Evolutionary conservation across 331 rosid genomes (phyloP), one percentile per base, ranked within the genome.

Genomic region (Acacia concinna): DNA sequence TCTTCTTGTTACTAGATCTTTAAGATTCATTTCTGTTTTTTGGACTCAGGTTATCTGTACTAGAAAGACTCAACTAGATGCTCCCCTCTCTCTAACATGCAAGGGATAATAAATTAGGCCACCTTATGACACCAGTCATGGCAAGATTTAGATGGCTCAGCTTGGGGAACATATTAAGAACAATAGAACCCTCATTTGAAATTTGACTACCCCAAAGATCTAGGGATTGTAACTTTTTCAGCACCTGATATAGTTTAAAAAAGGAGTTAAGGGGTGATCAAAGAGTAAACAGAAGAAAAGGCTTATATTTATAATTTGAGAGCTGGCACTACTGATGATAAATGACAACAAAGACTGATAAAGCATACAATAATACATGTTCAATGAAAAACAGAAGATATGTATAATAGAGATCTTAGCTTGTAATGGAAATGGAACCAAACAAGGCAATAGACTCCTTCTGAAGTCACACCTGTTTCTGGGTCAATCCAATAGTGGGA

Each of bases 131-230:
- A 54, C 71, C 82, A 28, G 99, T 91, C 99, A 97, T 93, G 77
- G 96, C 91, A 78, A 95, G 84, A 88, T 87, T 95, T 76, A 95
- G 85, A 89, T 83, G 87, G 79, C 86, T 90, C 89, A 95, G 72
- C 84, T 83, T 86, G 43, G 94, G 88, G 79, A 93, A 91, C 67
- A 28, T 74, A 77, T 51, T 90, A 69, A 95, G 88, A 75, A 91
- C 74, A 77, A 82, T 63, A 76, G 91, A 90, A 75, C 97, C 96
- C 44, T 80, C 21, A 68, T 93, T 88, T 59, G 99, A 87, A 86
- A 95, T 81, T 78, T 86, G 62, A 86, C 97, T 95, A 76, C 96
- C 99, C 97, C 97, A 95, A 78, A 95, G 85, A 80, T 93, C 97
- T 76, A 95, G 92, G 85, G 89, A 86, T 44, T 84, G 89, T 72